Base-by-base conservation (phyloP, 495 filamentous ascomycete genomes). In the Penicillium tannophilum region DNA sequence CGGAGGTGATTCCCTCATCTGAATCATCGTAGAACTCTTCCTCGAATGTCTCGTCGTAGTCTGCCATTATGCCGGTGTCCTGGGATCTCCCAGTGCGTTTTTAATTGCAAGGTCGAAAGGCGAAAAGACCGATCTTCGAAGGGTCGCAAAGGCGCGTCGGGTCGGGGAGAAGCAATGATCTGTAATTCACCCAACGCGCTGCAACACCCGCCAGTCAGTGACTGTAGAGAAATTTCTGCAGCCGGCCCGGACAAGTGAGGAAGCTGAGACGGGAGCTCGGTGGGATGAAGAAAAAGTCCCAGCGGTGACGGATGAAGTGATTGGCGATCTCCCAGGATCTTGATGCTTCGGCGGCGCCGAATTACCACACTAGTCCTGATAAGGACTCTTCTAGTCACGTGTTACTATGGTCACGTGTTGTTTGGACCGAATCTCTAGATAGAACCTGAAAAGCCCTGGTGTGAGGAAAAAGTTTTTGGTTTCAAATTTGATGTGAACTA, bases 1-100 rank as follows among this genome's bases (percentile, higher is more conserved):
- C 94, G 44, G 93, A 90, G 39, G 79, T 85, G 58, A 86, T 81
- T 46, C 83, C 80, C 54, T 89, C 84, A 53, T 93, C 88, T 50
- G 88, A 86, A 58, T 86, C 88, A 59, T 86, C 82, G 55, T 82
- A 81, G 58, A 79, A 79, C 56, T 78, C 77, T 52, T 83, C 80
- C 56, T 80, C 78, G 59, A 82, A 82, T 8, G 66, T 59, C 52
- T 82, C 77, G 41, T 79, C 79, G 67, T 82, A 82, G 46, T 79
- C 76, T 31, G 79, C 81, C 83, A 86, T 86, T 44, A 56, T 79
- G 63, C 50, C 61, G 49, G 41, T 45, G 7, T 57, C 4, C n/a
- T 30, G 10, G 52, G 6, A 6, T 31, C 1, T 33, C 46, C 35
- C 41, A 45, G 19, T 31, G 24, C n/a, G 26, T 35, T 39, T 26